Evolutionary conservation across 2,329 filamentous ascomycete species (phyloP), one percentile per base, ranked within the genome.

Genomic region (Microsporum audouinii): DNA sequence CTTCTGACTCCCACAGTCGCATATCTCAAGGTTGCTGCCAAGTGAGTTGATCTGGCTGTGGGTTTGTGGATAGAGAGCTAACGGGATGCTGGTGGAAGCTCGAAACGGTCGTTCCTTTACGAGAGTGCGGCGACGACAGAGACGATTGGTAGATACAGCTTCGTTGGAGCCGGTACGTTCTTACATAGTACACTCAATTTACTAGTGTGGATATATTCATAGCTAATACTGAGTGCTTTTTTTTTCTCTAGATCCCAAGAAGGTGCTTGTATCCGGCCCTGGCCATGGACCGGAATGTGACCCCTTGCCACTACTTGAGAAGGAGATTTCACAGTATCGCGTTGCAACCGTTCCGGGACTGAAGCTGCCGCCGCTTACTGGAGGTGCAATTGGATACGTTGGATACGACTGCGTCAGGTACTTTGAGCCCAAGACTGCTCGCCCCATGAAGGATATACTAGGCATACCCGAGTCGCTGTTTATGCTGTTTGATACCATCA

Each of bases 371-470:
- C 88, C 89, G 31, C 79, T 99, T 76, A 89, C 89, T 0, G 94
- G 91, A 45, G 94, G 94, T 57, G 94, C 91, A 10, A 90, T 99
- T 69, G 94, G 94, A 63, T 99, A 97, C 73, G 90, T 97, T 4
- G 91, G 91, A 59, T 99, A 99, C 71, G 94, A 99, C 73, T 99
- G 94, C 74, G 89, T 99, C 69, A 86, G 87, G 71, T 97, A 97
- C 76, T 99, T 99, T 68, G 94, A 99, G 79, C 94, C 94, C 64
- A 95, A 91, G 81, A 97, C 94, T n/a, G 86, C 86, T 31, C 84
- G 91, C 57, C 84, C 89, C 2, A 84, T 96, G 79, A 87, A 94
- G 75, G 94, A 99, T 75, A 82, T 95, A 34, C 81, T 97, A 27
- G 78, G 87, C 63, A 89, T 97, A 47, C 94, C 94, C 0, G 94